Base-by-base conservation (phyloP, 1,284 basidiomycete genomes). In the Waitea zeae region DNA sequence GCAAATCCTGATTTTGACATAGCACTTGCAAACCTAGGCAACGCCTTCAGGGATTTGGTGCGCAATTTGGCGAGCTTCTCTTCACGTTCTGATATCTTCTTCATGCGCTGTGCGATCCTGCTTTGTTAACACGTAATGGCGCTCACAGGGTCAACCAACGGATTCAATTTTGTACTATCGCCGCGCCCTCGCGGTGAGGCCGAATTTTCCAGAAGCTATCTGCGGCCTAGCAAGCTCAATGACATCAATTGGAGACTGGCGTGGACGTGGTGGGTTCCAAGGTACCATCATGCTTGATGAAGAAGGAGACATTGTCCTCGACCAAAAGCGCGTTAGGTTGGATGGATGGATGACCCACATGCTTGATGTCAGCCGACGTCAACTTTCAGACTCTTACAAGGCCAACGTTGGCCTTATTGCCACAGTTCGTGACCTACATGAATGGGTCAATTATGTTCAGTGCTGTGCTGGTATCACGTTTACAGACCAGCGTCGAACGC, bases 21-120 rank as follows among this genome's bases (percentile, higher is more conserved):
- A 33, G 71, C 71, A 1, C 52, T 74, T 7, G 68, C 70, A 13
- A 72, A 75, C 40, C 54, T 73, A 41, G 71, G 62, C n/a, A 74
- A 71, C 46, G 66, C 67, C 0, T 50, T 74, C 45, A 66, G 66
- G 42, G 66, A 69, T 39, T 49, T 50, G 39, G 67, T 65, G 28
- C 35, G 20, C 19, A 27, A 12, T 38, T 20, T n/a, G 22, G n/a
- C n/a, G n/a, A n/a, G n/a, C n/a, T n/a, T n/a, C n/a, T n/a, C n/a
- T n/a, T n/a, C n/a, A n/a, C n/a, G n/a, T n/a, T n/a, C n/a, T n/a
- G n/a, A n/a, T n/a, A n/a, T n/a, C n/a, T n/a, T n/a, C n/a, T n/a
- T n/a, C n/a, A n/a, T n/a, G n/a, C n/a, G n/a, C n/a, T n/a, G n/a
- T n/a, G n/a, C n/a, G n/a, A n/a, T n/a, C n/a, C n/a, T n/a, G n/a